phyloP scores from a whole-genome alignment of 2,329 filamentous ascomycete genomes.

The Alternaria gansuensis region DNA sequence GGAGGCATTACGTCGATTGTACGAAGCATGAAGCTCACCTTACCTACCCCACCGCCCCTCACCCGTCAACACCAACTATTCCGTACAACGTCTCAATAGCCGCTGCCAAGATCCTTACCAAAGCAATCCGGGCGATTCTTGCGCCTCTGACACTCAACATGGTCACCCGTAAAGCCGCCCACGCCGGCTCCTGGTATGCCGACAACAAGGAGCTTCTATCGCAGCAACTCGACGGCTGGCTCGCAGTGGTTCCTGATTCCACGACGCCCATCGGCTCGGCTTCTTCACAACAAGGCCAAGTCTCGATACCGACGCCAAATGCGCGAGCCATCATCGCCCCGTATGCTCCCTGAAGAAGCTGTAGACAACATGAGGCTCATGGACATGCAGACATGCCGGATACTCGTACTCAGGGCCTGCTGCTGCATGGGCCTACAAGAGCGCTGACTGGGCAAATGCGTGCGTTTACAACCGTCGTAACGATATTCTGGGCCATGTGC shows the following conservation, averaged over 20 bases:
- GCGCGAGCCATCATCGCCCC: constrained; percentile 91
- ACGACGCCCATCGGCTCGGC: constrained; percentile 67
- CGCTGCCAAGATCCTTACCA: not conserved
- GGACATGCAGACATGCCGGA: constrained; percentile 78
- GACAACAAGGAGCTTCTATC: constrained; percentile 67
- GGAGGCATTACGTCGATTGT: constrained; percentile 18
- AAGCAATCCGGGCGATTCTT: not conserved
- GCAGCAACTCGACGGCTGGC: constrained; percentile 75
- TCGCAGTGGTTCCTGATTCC: constrained; percentile 73
- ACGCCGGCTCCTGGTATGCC: constrained; percentile 91
- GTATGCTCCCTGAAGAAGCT: constrained; percentile 64
- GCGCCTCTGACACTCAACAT: constrained; percentile 30
- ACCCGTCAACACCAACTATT: constrained; percentile 8
- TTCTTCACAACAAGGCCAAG: constrained; percentile 49
- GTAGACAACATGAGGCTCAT: constrained; percentile 35
- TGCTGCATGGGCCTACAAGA: constrained; percentile 94
- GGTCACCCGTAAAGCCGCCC: constrained; percentile 67
- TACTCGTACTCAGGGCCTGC: constrained; percentile 91
- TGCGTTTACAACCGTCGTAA: constrained; percentile 52
- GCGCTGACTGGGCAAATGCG: constrained; percentile 80
- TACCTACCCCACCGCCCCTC: constrained; percentile 16
- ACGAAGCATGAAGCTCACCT: constrained; percentile 11
- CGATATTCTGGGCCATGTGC: not conserved
- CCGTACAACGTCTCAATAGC: constrained; percentile 4
- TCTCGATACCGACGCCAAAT: constrained; percentile 71